These are phyloP conservation scores for Cyberlindnera petersonii DNA, from an alignment of 805 yeast genomes.

Conservation along the genomic window DNA sequence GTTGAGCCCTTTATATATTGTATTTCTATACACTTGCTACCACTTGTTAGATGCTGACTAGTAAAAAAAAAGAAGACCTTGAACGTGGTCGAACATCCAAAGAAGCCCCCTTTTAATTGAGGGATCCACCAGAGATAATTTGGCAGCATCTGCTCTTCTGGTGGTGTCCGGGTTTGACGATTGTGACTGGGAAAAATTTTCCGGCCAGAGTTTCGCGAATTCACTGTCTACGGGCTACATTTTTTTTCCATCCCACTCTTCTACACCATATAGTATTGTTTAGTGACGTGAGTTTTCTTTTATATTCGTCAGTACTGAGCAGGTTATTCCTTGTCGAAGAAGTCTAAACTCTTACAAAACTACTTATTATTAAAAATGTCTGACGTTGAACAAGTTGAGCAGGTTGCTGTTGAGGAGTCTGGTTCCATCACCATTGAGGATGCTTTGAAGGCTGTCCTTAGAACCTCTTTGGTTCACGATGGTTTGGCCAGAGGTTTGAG, in stretches of 20 bases:
- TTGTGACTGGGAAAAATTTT: slow-evolving; percentile 19
- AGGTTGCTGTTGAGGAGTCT: slow-evolving; percentile 81
- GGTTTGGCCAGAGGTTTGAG: slow-evolving; percentile 99
- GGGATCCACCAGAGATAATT: too few species aligned
- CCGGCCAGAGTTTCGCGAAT: too few species aligned
- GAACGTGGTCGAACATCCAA: too few species aligned
- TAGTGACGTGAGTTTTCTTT: background rate
- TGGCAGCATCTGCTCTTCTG: background rate
- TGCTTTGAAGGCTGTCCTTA: slow-evolving; percentile 95
- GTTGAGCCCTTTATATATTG: too few species aligned
- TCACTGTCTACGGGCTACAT: too few species aligned
- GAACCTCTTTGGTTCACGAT: slow-evolving; percentile 96
- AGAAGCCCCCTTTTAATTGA: too few species aligned
- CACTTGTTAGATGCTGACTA: too few species aligned
- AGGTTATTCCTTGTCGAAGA: slow-evolving; percentile 61
- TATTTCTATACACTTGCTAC: too few species aligned
- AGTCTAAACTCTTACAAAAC: slow-evolving; percentile 42
- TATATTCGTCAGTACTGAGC: slow-evolving; percentile 47
- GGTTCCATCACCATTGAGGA: slow-evolving; percentile 95
- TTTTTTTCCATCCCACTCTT: background rate
- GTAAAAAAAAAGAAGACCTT: too few species aligned
- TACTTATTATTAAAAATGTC: slow-evolving; percentile 49
- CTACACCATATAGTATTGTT: too few species aligned
- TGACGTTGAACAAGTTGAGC: slow-evolving; percentile 84
- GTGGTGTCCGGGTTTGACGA: slow-evolving; percentile 15